Evolutionary conservation across 192 early-diverging fungal species (phyloP).

Genomic region (Lunasporangiospora selenospora): DNA sequence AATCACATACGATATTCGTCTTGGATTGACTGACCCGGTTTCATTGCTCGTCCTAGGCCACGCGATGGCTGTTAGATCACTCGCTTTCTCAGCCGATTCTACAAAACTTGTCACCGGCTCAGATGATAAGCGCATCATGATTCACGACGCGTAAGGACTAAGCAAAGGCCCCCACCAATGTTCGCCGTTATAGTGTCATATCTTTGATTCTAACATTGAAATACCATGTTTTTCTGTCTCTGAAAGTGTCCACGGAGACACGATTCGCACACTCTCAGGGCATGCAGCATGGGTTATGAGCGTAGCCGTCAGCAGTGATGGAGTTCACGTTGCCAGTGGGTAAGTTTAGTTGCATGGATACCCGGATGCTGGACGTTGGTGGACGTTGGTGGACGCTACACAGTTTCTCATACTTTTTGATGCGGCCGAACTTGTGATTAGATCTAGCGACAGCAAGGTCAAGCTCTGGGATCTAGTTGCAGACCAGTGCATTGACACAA

Average conservation of each 20-base stretch:
- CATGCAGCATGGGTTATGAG: constrained; percentile 84
- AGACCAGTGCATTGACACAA: constrained; percentile 77
- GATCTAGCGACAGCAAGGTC: constrained; percentile 76
- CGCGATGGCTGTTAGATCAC: constrained; percentile 75
- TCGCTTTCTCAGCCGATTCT: constrained; percentile 79
- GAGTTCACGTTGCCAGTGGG: constrained; percentile 69
- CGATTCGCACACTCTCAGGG: constrained; percentile 74
- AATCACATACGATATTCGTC: not conserved
- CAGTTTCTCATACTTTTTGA: no score
- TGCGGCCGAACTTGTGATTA: no score
- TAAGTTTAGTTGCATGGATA: constrained; percentile 15
- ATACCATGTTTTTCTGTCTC: no score
- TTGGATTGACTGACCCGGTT: not conserved
- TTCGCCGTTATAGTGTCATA: no score
- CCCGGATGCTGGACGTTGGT: no score
- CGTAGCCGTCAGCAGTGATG: constrained; percentile 69
- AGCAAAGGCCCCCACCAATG: no score
- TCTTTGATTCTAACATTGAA: no score
- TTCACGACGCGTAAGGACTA: constrained; percentile 40
- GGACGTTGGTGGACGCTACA: no score
- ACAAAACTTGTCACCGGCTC: constrained; percentile 71
- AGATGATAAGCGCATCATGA: constrained; percentile 82
- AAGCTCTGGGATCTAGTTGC: constrained; percentile 85
- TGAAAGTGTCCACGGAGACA: constrained; percentile 80
- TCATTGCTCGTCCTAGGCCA: constrained; percentile 59